A percentile compares a stretch with the other conserved stretches of the same genome.
Conservation (phyloP, 768 basidiomycete genomes). For the Tylopilus balloui region DNA sequence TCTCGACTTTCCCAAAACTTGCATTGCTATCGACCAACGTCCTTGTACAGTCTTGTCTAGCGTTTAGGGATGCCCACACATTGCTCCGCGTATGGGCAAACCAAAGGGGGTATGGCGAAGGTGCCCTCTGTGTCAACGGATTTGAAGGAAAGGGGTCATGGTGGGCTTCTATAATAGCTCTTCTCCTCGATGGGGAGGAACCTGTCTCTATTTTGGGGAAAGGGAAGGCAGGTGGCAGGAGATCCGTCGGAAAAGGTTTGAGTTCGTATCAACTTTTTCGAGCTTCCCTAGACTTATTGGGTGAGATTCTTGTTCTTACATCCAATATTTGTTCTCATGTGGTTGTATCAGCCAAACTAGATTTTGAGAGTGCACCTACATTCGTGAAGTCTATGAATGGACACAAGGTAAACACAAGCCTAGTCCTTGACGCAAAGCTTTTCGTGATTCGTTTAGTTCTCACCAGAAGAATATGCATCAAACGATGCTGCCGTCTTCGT, state of each 20-base stretch:
- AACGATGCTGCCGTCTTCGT: slow-evolving; percentile 62
- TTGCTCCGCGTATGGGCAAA: slow-evolving; percentile 88
- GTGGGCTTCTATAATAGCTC: slow-evolving; percentile 63
- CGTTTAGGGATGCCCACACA: slow-evolving; percentile 69
- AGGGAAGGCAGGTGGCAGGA: slow-evolving; percentile 36
- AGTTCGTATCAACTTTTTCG: slow-evolving; percentile 90
- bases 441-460: slow-evolving; percentile 41
- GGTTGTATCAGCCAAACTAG: slow-evolving; percentile 54
- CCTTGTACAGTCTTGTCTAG: slow-evolving; percentile 46
- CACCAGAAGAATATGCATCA: slow-evolving; percentile 51
- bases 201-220: slow-evolving; percentile 21
- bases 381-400: slow-evolving; percentile 56
- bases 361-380: slow-evolving; percentile 52
- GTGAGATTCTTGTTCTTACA: slow-evolving; percentile 39
- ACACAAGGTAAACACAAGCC: slow-evolving; percentile 43
- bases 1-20: slow-evolving; percentile 33
- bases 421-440: neutral
- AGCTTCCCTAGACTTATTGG: slow-evolving; percentile 77
- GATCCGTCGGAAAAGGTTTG: slow-evolving; percentile 70
- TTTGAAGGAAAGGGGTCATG: slow-evolving; percentile 64
- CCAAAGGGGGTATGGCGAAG: slow-evolving; percentile 72
- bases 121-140: slow-evolving; percentile 57
- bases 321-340: slow-evolving; percentile 9
- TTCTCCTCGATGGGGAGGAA: slow-evolving; percentile 69
- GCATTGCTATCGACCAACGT: slow-evolving; percentile 44